These are phyloP conservation scores for Neckera pumila DNA, from an alignment of 225 moss, liverwort and hornwort genomes.

Conservation along the genomic window DNA sequence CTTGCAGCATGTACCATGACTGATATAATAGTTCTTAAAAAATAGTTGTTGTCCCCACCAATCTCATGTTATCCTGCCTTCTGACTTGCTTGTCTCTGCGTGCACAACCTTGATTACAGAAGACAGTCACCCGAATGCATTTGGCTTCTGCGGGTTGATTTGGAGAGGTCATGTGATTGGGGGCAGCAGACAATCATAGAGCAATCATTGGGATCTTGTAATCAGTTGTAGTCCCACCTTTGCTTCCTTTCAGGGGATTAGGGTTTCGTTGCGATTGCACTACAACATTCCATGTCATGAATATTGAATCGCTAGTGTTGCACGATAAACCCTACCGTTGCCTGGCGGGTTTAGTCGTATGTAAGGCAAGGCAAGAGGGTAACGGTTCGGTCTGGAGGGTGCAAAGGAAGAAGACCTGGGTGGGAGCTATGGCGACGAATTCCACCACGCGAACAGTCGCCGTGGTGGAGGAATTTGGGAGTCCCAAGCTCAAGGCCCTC, in stretches of 20 bases:
- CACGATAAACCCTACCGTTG: background rate
- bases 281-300: background rate
- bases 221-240: background rate
- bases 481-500: background rate
- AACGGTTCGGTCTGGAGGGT: background rate
- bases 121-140: background rate
- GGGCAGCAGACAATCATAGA: background rate
- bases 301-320: background rate
- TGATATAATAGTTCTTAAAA: background rate
- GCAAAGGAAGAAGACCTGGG: background rate
- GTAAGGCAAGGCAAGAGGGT: background rate
- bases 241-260: background rate
- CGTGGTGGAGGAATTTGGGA: background rate
- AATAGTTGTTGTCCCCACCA: background rate
- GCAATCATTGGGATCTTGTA: background rate
- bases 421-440: background rate
- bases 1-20: background rate
- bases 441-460: background rate
- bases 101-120: background rate
- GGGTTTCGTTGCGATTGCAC: background rate
- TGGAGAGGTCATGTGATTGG: background rate
- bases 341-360: background rate
- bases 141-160: background rate
- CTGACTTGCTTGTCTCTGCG: background rate
- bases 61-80: background rate